Evolutionary conservation across 495 filamentous ascomycete species (phyloP).

Genomic region (Neurospora cerealis): DNA sequence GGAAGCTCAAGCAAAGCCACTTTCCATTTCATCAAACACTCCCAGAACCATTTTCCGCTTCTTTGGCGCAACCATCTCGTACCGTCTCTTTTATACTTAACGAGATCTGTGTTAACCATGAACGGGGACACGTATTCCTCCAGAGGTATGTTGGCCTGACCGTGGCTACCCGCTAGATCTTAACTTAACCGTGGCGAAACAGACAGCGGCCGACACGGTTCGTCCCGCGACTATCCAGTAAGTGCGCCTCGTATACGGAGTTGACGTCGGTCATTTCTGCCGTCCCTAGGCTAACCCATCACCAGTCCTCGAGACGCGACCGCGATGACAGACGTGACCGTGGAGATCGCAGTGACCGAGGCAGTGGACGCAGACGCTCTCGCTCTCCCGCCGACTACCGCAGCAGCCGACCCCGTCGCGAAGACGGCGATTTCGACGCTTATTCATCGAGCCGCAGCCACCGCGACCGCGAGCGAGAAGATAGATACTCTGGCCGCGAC

Average conservation of each 20-base stretch:
- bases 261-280: background rate
- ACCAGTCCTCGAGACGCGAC: conserved; percentile 26
- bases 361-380: conserved; percentile 58
- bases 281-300: background rate
- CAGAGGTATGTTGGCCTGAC: conserved; percentile 48
- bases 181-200: conserved; percentile 18
- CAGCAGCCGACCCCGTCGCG: conserved; percentile 43
- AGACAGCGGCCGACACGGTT: conserved; percentile 56
- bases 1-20: background rate
- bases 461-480: conserved; percentile 83
- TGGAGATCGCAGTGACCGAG: conserved; percentile 40
- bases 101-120: conserved; percentile 44
- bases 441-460: conserved; percentile 88
- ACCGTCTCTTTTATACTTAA: conserved; percentile 1
- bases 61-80: conserved; percentile 3
- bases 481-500: conserved; percentile 65
- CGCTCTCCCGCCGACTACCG: conserved; percentile 60
- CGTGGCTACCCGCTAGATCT: conserved; percentile 6
- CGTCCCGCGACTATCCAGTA: conserved; percentile 66
- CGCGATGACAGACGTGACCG: conserved; percentile 41
- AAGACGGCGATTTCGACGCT: conserved; percentile 66
- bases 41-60: background rate
- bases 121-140: conserved; percentile 81
- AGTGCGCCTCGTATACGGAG: conserved; percentile 11
- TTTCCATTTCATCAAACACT: background rate